These are phyloP conservation scores for Vitellaria paradoxa DNA, from an alignment of 179 eudicot genomes.

Conservation along the genomic window DNA sequence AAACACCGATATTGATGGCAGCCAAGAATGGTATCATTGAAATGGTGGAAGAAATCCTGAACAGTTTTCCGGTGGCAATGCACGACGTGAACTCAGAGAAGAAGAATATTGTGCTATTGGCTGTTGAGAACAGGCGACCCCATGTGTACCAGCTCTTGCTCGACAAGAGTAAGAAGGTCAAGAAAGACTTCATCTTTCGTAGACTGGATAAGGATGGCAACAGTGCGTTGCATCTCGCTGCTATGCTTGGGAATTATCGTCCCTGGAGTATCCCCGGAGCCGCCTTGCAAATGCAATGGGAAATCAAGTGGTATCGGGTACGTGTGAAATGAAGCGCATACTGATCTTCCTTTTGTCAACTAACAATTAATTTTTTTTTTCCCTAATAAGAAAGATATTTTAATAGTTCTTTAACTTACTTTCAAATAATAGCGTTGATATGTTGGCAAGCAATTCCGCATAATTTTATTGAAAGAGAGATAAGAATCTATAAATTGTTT, in stretches of 20 bases:
- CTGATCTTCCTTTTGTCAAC: too few species aligned
- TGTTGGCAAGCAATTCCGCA: too few species aligned
- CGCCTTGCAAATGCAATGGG: too few species aligned
- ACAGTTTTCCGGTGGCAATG: constrained; percentile 24
- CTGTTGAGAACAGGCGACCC: constrained; percentile 21
- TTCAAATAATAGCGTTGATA: too few species aligned
- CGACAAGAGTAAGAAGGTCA: not conserved
- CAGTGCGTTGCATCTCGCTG: constrained; percentile 26
- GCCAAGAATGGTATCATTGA: constrained; percentile 20
- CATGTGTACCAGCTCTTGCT: constrained; percentile 11
- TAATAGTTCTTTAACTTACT: too few species aligned
- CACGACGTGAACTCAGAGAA: constrained; percentile 10
- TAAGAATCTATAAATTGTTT: too few species aligned
- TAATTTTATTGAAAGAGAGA: too few species aligned
- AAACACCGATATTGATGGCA: constrained; percentile 19
- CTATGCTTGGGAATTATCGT: not conserved
- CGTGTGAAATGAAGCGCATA: not conserved
- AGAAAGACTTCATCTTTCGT: constrained; percentile 1
- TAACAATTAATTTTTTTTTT: too few species aligned
- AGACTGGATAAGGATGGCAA: constrained; percentile 17
- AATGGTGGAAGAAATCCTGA: constrained; percentile 20
- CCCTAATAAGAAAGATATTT: too few species aligned
- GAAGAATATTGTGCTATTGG: constrained; percentile 17
- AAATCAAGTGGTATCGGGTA: constrained; percentile 29
- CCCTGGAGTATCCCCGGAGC: constrained; percentile 26